Evolutionary conservation across 139 green algal species (phyloP), one percentile per base, ranked within the genome.

Genomic region (Cymbomonas tetramitiformis): DNA sequence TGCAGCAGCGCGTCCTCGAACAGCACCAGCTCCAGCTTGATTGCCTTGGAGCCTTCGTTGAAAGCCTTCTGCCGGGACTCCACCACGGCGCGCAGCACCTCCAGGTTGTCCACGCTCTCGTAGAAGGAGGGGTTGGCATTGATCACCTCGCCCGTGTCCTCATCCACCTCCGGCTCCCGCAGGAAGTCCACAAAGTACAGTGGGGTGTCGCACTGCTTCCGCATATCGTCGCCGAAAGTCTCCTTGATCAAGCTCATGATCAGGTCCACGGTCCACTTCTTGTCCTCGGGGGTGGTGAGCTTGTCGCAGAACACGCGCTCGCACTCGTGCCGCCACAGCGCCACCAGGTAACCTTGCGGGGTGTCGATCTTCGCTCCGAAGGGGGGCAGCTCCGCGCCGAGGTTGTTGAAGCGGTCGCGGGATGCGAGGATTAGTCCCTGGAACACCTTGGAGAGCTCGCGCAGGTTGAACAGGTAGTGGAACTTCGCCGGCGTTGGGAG

Each of bases 381-480:
- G 12, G 51, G 23, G 30, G 23, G 51, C 32, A 58, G 44, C 18
- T 62, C 29, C 30, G 32, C 23, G 24, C 43, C 38, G 6, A 38
- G 28, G 30, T 10, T 26, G 38, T 64, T 58, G 41, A 86, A 79
- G 18, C 69, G 64, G 57, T 81, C 69, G 26, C 46, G 58, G 0
- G 50, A 51, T 1, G 83, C 83, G 47, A 95, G 74, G 49, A 96
- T 82, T 44, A 96, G 64, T n/a, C 87, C 87, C 52, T 87, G 70
- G 69, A 86, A 86, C 3, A 93, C 84, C 70, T 87, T 89, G 38
- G 79, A 89, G 31, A 96, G 74, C 73, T 96, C 88, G 15, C 84
- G 77, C 79, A 96, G 85, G 73, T 90, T 94, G 82, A 95, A 96
- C 2, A 85, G 67, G 73, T 96, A 96, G 76, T 95, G 88, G 69